Base-by-base conservation (phyloP, 345 rosid species). In the Cardamine chenopodiifolia region DNA sequence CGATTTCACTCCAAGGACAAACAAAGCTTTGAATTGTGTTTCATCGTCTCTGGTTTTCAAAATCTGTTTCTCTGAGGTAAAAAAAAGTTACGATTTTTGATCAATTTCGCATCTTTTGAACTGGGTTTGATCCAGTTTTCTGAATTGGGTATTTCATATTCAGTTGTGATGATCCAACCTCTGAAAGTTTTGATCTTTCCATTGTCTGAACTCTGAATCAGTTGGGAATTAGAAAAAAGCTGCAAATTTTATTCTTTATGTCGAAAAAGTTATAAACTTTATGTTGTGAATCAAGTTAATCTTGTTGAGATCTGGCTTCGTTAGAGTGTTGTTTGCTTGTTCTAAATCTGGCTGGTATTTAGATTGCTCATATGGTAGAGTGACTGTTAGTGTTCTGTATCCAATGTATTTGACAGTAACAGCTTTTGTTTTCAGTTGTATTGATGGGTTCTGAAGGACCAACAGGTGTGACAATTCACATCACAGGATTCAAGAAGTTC, bases 361-460 rank as follows among this genome's bases (percentile, higher is more conserved):
- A 50, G 61, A 18, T 66, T 58, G 57, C 70, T 55, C 19, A 49
- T 57, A 66, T 8, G n/a, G 28, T n/a, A 42, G 55, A 68, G 74
- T 70, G 44, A 72, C 15, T 50, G 61, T 61, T 0, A 22, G 26
- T 60, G 28, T 85, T 70, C 53, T 47, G 67, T 45, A 14, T 61
- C 13, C 0, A 7, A 14, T 39, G 25, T 12, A 2, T 47, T 4
- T 61, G 48, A 71, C 14, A 26, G 72, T 0, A 35, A 34, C 61
- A 53, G 14, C 2, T 65, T 59, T 32, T 47, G 50, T 53, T 73
- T 73, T 22, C 49, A 78, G 78, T 59, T 67, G 53, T 25, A 71
- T 28, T 72, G 72, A 95, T 95, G 98, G 99, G 99, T 78, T 95
- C 99, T 20, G 98, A 92, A 89, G 96, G 97, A 82, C 97, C 92